These are phyloP conservation scores for Eutrema salsugineum DNA, from an alignment of 441 rosid species.

Conservation along the genomic window DNA sequence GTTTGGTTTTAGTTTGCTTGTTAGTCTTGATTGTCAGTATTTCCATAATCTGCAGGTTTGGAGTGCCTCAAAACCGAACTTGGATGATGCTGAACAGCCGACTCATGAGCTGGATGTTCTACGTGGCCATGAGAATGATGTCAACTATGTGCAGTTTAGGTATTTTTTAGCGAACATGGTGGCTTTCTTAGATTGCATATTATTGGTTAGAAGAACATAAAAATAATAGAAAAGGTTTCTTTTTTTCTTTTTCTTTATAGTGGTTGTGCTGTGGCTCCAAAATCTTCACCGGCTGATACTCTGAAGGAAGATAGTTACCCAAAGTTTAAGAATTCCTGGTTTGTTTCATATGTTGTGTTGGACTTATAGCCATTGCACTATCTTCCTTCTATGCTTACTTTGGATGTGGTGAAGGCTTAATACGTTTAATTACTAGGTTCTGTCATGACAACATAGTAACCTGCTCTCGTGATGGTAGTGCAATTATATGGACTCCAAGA, in stretches of 20 bases:
- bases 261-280: constrained; percentile 77
- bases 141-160: constrained; percentile 84
- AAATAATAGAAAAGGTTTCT: constrained; percentile 15
- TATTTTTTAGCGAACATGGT: constrained; percentile 17
- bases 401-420: constrained; percentile 9
- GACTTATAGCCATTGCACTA: constrained; percentile 9
- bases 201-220: constrained; percentile 8
- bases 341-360: constrained; percentile 27
- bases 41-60: constrained; percentile 58
- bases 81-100: constrained; percentile 53
- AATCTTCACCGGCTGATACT: constrained; percentile 51
- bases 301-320: constrained; percentile 70
- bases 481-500: constrained; percentile 82
- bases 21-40: constrained; percentile 23
- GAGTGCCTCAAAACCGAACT: constrained; percentile 58
- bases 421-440: constrained; percentile 47
- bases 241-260: constrained; percentile 39
- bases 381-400: constrained; percentile 15
- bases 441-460: constrained; percentile 84
- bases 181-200: constrained; percentile 6
- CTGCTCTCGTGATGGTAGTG: constrained; percentile 92
- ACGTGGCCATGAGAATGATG: constrained; percentile 85
- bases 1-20: constrained; percentile 2
- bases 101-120: constrained; percentile 74
- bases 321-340: constrained; percentile 77